Evolutionary conservation across 2,329 filamentous ascomycete genomes (phyloP), one percentile per base, ranked within the genome.

Genomic region (Geosmithia putterillii): DNA sequence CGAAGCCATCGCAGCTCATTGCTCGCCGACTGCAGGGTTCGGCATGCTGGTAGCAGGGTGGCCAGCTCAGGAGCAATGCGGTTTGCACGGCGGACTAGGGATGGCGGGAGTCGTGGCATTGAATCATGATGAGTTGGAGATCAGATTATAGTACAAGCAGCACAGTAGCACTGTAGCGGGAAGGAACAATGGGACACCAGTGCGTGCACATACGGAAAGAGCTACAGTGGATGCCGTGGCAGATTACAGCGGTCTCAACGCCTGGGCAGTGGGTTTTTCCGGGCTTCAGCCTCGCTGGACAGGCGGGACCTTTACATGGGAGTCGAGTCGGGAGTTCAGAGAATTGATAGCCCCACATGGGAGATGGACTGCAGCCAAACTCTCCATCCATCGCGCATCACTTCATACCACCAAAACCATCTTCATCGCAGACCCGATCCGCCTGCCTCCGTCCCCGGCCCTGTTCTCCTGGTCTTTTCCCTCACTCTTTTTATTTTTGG

Each of bases 1-100:
- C 65, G 68, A 42, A 90, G 73, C 85, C 84, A 90, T 53, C 81
- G 73, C 42, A 88, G 65, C 64, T 90, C 84, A 54, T 77, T 79
- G 43, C 67, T 65, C 6, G 83, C 79, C 3, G 79, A 77, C n/a
- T 59, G 55, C 2, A 87, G 55, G 51, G 77, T 72, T 46, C 80
- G 71, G 50, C 81, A 84, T 8, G 70, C 71, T 14, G 71, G 75
- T 2, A 90, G 70, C 4, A 90, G 70, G 2, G 67, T 57, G 7
- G 76, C 67, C 5, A 84, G 66, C 41, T 79, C 61, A 1, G 72
- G 66, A 17, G 77, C 76, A 50, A 73, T 65, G 8, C 58, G 56
- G 48, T 62, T 63, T 46, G 80, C 80, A 51, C 61, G 65, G 48
- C 69, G 67, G 46, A 83, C 59, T 40, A 82, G 64, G 28, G 65